A percentile compares a stretch with the other conserved stretches of the same genome.
Conservation (phyloP, 2,329 filamentous ascomycete species). For the Arthrinium phaeospermum region DNA sequence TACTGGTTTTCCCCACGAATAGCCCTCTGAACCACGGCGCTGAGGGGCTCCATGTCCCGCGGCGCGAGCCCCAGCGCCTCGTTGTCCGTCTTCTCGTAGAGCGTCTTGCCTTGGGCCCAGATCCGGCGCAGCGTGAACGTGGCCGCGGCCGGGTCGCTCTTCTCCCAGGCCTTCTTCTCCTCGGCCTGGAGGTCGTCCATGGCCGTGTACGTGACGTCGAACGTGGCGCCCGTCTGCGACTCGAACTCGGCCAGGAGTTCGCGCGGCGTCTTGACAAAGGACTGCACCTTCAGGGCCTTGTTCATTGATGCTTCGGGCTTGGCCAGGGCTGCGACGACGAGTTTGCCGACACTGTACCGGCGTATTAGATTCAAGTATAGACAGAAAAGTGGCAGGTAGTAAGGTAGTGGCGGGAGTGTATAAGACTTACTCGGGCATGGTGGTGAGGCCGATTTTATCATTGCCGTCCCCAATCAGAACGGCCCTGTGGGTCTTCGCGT, state of each 20-base stretch:
- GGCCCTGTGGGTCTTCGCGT: slow-evolving; percentile 62
- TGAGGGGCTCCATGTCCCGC: slow-evolving; percentile 58
- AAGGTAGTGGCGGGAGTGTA: too few species aligned
- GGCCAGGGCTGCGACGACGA: slow-evolving; percentile 66
- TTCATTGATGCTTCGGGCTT: slow-evolving; percentile 60
- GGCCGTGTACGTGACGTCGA: slow-evolving; percentile 59
- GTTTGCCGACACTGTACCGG: slow-evolving; percentile 63
- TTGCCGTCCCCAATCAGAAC: slow-evolving; percentile 67
- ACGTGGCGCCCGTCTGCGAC: slow-evolving; percentile 64
- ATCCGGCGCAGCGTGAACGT: slow-evolving; percentile 69
- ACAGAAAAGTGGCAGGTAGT: slow-evolving; percentile 23
- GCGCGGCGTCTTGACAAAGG: slow-evolving; percentile 69
- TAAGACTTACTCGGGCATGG: slow-evolving; percentile 68
- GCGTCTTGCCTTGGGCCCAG: slow-evolving; percentile 74
- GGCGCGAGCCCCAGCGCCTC: slow-evolving; percentile 56
- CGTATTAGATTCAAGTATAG: slow-evolving; percentile 13
- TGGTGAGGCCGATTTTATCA: slow-evolving; percentile 69
- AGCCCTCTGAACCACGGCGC: slow-evolving; percentile 47
- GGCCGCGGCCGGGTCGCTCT: slow-evolving; percentile 57
- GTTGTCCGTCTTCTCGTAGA: slow-evolving; percentile 74
- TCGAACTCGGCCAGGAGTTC: slow-evolving; percentile 71
- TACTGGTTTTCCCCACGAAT: slow-evolving; percentile 30
- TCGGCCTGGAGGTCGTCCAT: slow-evolving; percentile 58
- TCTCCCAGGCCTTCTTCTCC: slow-evolving; percentile 65
- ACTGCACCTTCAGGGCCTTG: slow-evolving; percentile 70